Base-by-base conservation (phyloP, 2,329 filamentous ascomycete genomes). In the Penicillium janthinellum region DNA sequence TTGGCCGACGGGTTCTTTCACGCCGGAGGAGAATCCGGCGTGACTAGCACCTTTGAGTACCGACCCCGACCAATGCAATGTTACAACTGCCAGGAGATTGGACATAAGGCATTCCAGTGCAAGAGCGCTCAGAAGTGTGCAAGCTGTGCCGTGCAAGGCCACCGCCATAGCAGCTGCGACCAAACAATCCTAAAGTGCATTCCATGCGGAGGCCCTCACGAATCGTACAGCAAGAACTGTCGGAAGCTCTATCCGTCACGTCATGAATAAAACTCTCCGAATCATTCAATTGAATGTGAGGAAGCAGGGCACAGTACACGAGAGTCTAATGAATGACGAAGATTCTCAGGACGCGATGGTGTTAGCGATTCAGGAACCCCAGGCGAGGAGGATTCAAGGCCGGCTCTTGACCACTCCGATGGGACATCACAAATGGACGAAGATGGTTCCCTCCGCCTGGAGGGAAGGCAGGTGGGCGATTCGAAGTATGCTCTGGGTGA, bases 71-170 rank as follows among this genome's bases (percentile, higher is more conserved):
- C 66, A 37, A 51, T 4, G 34, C 34, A 51, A 51, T 75, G 61
- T 55, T 74, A 71, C 49, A 73, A 73, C 41, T 74, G 65, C 55
- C 61, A 73, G 60, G 56, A 70, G 55, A 66, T 72, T 38, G 58
- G 58, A n/a, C 59, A 71, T 44, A 73, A 72, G 55, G 67, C 65
- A 12, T 69, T 64, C 56, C 52, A 71, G 41, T 75, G 62, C 52
- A 66, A 61, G 39, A 72, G 71, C n/a, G 20, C 25, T 50, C 42
- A 68, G 63, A 67, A 57, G 45, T 65, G 45, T 14, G 56, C 41
- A 57, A 66, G 53, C 47, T 67, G 45, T 56, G 59, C 60, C 17
- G 22, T 14, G 39, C 58, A 64, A 25, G 64, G 57, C 44, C 49
- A 67, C 50, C 56, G 44, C 52, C 50, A 67, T 25, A 67, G 60